Evolutionary conservation across 2,329 filamentous ascomycete species (phyloP).

Genomic region (Colletotrichum sp.): DNA sequence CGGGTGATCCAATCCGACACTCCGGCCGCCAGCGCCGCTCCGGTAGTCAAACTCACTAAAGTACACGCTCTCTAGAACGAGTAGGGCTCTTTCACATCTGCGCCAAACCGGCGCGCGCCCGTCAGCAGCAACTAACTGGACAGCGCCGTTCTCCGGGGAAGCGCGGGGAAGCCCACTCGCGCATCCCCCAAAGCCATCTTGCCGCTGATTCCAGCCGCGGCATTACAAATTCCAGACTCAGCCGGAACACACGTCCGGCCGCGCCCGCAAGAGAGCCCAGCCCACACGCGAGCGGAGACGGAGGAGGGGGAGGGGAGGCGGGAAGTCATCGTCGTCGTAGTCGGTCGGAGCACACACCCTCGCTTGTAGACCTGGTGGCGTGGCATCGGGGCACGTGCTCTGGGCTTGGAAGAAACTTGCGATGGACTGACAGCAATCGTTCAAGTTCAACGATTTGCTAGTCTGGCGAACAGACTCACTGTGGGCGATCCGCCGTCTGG

Average conservation of each 20-base stretch:
- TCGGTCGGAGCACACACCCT: neutral
- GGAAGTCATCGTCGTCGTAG: neutral
- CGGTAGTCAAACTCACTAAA: neutral
- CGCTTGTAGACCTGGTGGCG: neutral
- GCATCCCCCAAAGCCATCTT: neutral
- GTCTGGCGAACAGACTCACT: conserved; percentile 7
- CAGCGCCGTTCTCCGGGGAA: conserved; percentile 1
- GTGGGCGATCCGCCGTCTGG: neutral
- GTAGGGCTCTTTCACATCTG: neutral
- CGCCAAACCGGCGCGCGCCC: neutral
- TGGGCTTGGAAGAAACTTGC: neutral
- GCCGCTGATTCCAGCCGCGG: neutral
- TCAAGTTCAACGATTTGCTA: neutral
- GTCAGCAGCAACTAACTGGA: neutral
- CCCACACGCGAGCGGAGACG: neutral
- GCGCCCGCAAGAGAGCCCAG: neutral
- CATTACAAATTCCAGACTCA: neutral
- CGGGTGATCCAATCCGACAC: neutral
- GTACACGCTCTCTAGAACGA: neutral
- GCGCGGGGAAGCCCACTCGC: neutral
- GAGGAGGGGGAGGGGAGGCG: neutral
- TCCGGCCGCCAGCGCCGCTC: neutral
- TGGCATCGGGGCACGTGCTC: neutral
- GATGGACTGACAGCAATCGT: neutral
- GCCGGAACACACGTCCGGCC: neutral